These are phyloP conservation scores for Grosmannia penicillata DNA, from an alignment of 2,329 filamentous ascomycete genomes.

Conservation along the genomic window DNA sequence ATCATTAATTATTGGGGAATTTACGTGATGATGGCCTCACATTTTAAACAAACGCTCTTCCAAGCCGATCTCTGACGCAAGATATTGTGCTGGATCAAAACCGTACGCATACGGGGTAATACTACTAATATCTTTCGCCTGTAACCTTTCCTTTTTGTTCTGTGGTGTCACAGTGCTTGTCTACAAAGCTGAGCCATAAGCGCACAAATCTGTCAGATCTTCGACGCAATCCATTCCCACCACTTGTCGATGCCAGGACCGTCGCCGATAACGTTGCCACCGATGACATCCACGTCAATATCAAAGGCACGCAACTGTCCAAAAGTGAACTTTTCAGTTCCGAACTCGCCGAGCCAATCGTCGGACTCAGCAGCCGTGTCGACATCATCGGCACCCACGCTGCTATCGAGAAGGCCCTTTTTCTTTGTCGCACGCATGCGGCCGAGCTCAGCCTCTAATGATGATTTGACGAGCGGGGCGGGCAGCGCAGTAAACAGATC, in stretches of 20 bases:
- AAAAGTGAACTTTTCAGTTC: constrained; percentile 65
- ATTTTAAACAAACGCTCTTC: no score
- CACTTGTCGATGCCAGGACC: constrained; percentile 64
- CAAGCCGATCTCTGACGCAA: no score
- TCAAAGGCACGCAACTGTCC: constrained; percentile 71
- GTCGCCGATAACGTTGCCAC: constrained; percentile 54
- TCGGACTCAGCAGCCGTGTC: constrained; percentile 45
- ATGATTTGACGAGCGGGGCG: constrained; percentile 55
- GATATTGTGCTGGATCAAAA: no score
- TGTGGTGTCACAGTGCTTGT: no score
- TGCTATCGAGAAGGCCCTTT: constrained; percentile 71
- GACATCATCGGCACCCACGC: constrained; percentile 50
- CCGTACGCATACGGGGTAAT: no score
- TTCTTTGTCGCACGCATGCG: constrained; percentile 62
- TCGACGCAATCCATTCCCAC: constrained; percentile 80
- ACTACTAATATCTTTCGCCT: no score
- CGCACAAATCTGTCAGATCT: constrained; percentile 43
- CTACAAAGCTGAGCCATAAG: no score
- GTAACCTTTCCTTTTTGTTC: no score
- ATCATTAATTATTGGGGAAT: no score
- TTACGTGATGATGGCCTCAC: no score
- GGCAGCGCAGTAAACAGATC: constrained; percentile 91
- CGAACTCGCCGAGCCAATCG: constrained; percentile 70
- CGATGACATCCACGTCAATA: constrained; percentile 60
- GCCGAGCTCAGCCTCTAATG: constrained; percentile 67